These are phyloP conservation scores for Colletotrichum orbiculare DNA, from an alignment of 2,329 filamentous ascomycete species.

Conservation along the genomic window DNA sequence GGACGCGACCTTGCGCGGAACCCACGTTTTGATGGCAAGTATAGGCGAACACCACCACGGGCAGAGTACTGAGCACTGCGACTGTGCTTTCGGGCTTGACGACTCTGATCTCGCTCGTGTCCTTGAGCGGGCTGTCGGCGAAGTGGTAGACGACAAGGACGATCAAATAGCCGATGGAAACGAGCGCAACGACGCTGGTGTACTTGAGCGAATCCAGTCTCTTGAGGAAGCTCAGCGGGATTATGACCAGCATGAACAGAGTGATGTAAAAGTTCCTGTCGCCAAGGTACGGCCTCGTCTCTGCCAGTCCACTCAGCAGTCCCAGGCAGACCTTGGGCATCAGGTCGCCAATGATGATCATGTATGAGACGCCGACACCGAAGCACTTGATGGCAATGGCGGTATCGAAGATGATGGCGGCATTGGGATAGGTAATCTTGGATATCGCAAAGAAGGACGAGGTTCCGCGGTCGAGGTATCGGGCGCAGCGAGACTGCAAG, in stretches of 20 bases:
- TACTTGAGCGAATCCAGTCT: conserved; percentile 97
- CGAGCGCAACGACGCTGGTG: conserved; percentile 89
- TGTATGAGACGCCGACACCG: conserved; percentile 94
- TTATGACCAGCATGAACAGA: conserved; percentile 95
- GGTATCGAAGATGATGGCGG: conserved; percentile 92
- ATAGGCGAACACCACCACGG: conserved; percentile 98
- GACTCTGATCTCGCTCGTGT: conserved; percentile 79
- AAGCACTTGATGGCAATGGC: conserved; percentile 99
- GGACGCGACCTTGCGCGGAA: conserved; percentile 5
- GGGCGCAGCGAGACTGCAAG: conserved; percentile 90
- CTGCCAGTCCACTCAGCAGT: conserved; percentile 73
- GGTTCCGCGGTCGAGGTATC: conserved; percentile 89
- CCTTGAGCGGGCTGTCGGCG: conserved; percentile 78
- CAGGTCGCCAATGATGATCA: conserved; percentile 98
- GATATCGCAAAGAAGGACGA: conserved; percentile 97
- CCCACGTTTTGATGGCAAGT: conserved; percentile 97
- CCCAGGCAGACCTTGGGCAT: conserved; percentile 95
- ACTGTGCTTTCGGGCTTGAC: conserved; percentile 84
- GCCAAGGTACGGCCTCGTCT: conserved; percentile 76
- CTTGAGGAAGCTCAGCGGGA: conserved; percentile 91
- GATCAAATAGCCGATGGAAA: conserved; percentile 94
- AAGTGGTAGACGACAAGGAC: conserved; percentile 95
- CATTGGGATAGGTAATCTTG: conserved; percentile 96
- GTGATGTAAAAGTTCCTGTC: conserved; percentile 98
- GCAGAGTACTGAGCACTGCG: conserved; percentile 84